Conservation (phyloP, 805 yeast species). For the Candida ponderosae region DNA sequence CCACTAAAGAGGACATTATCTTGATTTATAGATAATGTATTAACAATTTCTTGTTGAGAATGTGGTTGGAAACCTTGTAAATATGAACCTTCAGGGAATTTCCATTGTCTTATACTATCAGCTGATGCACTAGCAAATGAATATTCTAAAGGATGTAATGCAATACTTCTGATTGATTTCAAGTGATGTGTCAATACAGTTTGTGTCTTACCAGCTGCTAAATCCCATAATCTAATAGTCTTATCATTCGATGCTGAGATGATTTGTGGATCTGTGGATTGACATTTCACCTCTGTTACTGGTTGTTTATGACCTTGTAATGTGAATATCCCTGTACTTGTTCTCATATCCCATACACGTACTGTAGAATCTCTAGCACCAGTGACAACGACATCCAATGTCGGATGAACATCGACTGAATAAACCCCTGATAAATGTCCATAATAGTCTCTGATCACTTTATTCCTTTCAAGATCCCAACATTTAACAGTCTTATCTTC, state of each 20-base stretch:
- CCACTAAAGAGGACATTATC: constrained; percentile 71
- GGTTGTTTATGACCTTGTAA: constrained; percentile 77
- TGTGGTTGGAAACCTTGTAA: constrained; percentile 46
- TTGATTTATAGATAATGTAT: constrained; percentile 56
- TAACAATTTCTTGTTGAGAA: constrained; percentile 45
- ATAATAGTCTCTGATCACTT: constrained; percentile 77
- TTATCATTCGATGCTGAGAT: constrained; percentile 78
- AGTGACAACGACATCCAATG: constrained; percentile 71
- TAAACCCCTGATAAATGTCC: constrained; percentile 92
- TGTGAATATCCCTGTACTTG: constrained; percentile 66
- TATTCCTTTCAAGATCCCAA: constrained; percentile 91
- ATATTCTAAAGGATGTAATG: constrained; percentile 58
- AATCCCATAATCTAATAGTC: constrained; percentile 86
- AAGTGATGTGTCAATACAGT: constrained; percentile 78
- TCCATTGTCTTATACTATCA: constrained; percentile 79
- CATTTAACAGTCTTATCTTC: constrained; percentile 91
- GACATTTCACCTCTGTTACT: constrained; percentile 59
- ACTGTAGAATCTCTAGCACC: constrained; percentile 87
- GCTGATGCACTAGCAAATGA: constrained; percentile 78
- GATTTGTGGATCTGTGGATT: constrained; percentile 77
- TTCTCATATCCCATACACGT: constrained; percentile 89
- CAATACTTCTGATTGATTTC: constrained; percentile 70
- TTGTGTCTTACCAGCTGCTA: constrained; percentile 66
- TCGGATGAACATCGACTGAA: constrained; percentile 80
- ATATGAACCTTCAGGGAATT: constrained; percentile 67